phyloP scores from a whole-genome alignment of 352 stramenopile species.

The Hyaloperonospora arabidopsidis region DNA sequence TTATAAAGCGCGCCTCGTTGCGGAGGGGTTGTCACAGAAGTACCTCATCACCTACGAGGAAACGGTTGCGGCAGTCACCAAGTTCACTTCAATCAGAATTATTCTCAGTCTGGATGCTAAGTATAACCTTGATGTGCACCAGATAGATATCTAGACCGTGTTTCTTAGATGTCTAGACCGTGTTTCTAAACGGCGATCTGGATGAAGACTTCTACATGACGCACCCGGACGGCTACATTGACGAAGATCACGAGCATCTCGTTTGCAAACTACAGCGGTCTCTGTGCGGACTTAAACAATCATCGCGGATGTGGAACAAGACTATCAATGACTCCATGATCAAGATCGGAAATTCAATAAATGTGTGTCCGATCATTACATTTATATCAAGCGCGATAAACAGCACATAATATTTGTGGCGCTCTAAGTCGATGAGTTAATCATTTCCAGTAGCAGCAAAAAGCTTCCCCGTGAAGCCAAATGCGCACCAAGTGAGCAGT shows the following conservation, averaged over 20 bases:
- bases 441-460: not conserved
- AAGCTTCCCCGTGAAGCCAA: not conserved
- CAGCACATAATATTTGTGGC: no score
- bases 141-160: not conserved
- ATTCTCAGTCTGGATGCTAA: not conserved
- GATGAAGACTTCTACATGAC: not conserved
- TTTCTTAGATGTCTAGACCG: no score
- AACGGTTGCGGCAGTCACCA: not conserved
- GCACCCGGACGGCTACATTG: not conserved
- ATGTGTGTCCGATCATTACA: not conserved
- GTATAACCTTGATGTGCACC: not conserved
- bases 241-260: not conserved
- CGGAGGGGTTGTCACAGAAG: not conserved
- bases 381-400: not conserved
- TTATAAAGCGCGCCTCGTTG: no score
- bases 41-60: constrained; percentile 4
- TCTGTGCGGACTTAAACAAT: not conserved
- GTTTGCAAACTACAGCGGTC: not conserved
- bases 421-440: not conserved
- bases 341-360: not conserved
- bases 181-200: no score
- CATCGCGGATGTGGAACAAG: no score
- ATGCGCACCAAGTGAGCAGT: not conserved
- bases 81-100: not conserved
- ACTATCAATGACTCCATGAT: no score